Evolutionary conservation across 192 early-diverging fungal genomes (phyloP).

Genomic region (Entomortierella chlamydospora): DNA sequence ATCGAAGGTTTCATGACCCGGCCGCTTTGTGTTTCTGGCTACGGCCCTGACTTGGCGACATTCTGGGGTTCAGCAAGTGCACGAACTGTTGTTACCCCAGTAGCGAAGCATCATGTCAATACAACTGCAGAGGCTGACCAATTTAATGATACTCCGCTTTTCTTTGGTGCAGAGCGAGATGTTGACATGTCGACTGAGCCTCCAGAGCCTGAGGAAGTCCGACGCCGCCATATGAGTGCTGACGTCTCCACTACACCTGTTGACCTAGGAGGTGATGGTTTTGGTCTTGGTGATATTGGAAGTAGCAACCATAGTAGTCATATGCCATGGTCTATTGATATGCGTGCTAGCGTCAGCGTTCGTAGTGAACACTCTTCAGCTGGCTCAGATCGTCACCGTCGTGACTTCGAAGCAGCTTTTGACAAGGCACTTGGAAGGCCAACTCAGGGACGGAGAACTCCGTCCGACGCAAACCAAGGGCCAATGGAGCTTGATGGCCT

Average conservation of each 20-base stretch:
- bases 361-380: conserved; percentile 21
- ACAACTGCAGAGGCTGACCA: not conserved
- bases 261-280: not conserved
- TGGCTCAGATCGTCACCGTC: conserved; percentile 14
- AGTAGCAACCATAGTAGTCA: not conserved
- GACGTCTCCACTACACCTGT: conserved; percentile 1
- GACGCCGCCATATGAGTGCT: conserved; percentile 18
- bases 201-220: conserved; percentile 11
- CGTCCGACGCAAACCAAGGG: no score
- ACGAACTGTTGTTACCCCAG: not conserved
- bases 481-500: conserved; percentile 1
- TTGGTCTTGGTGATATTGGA: not conserved
- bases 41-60: conserved; percentile 1
- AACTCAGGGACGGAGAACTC: not conserved
- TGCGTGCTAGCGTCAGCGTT: not conserved
- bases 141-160: not conserved
- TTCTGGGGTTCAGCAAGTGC: conserved; percentile 23
- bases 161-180: not conserved
- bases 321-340: conserved; percentile 22
- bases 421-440: not conserved
- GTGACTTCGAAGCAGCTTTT: conserved; percentile 22
- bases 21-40: conserved; percentile 5
- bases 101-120: not conserved
- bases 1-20: conserved; percentile 11
- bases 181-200: not conserved